Evolutionary conservation across 129 eudicot genomes (phyloP).

Genomic region (Chrysanthemum makinoi): DNA sequence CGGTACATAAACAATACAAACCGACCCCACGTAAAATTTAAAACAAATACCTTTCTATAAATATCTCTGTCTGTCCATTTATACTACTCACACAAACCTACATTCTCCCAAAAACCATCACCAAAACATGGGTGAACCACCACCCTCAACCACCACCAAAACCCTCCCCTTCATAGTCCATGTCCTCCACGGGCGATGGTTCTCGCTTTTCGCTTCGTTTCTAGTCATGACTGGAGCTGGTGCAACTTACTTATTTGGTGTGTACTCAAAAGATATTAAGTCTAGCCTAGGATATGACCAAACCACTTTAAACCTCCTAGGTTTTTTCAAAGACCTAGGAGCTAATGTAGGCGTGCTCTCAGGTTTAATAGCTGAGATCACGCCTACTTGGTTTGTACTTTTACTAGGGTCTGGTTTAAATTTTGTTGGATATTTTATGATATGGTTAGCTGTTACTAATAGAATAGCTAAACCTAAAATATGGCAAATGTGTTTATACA

Average conservation of each 20-base stretch:
- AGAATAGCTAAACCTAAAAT: constrained; percentile 38
- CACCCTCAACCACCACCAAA: constrained; percentile 17
- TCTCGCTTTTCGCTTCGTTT: constrained; percentile 46
- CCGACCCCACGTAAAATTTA: not conserved
- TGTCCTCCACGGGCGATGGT: constrained; percentile 40
- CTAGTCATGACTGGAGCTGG: constrained; percentile 49
- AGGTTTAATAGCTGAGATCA: constrained; percentile 48
- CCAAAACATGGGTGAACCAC: constrained; percentile 28
- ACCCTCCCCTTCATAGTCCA: constrained; percentile 18
- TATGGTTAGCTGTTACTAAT: constrained; percentile 54
- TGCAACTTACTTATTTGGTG: constrained; percentile 51
- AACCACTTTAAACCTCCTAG: constrained; percentile 51
- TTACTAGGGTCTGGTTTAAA: constrained; percentile 41
- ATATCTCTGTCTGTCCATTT: not conserved
- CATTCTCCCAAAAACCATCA: constrained; percentile 7
- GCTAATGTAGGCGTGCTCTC: constrained; percentile 56
- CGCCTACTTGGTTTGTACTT: constrained; percentile 60
- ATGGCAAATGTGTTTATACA: constrained; percentile 66
- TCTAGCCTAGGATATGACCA: constrained; percentile 58
- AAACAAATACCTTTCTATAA: not conserved
- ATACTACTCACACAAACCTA: constrained; percentile 19
- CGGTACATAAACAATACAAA: not conserved
- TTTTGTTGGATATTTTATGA: constrained; percentile 61
- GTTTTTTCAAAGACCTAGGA: constrained; percentile 61
- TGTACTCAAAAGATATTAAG: constrained; percentile 52